Percentiles rank a stretch among this genome's conserved stretches.
Evolutionary conservation across 78 protist species (phyloP).

Genomic region (slime mould (Dictyostelium discoideum)): DNA sequence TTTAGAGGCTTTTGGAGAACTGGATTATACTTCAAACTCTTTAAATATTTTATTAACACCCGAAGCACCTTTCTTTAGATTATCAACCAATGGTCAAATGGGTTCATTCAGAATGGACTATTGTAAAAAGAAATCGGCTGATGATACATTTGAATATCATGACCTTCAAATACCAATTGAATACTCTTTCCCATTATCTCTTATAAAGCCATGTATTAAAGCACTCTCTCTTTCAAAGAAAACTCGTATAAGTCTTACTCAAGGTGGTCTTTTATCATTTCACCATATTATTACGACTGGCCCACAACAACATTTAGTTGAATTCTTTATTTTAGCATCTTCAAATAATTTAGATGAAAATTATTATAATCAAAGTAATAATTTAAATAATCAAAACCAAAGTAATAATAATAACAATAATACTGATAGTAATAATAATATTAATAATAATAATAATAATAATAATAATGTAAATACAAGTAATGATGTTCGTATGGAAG

Average conservation of each 20-base stretch:
- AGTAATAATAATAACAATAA: too few relatives aligned
- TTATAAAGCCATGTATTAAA: conserved; percentile 45
- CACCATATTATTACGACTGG: neutral
- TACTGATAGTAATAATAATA: too few relatives aligned
- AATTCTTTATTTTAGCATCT: conserved; percentile 2
- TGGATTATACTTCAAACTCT: conserved; percentile 13
- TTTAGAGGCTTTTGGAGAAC: conserved; percentile 65
- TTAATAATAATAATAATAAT: too few relatives aligned
- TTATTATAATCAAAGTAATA: neutral
- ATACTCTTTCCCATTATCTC: neutral
- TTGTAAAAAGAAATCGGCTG: neutral
- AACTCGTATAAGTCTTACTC: conserved; percentile 5
- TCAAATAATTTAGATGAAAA: neutral
- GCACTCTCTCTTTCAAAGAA: conserved; percentile 26
- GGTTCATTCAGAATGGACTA: conserved; percentile 46
- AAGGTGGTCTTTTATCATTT: conserved; percentile 13
- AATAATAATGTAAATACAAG: neutral
- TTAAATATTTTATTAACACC: conserved; percentile 31
- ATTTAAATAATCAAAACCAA: too few relatives aligned
- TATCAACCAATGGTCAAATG: conserved; percentile 33
- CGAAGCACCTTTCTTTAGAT: conserved; percentile 19
- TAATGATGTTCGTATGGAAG: neutral
- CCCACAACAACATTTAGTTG: neutral
- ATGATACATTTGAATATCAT: conserved; percentile 13
- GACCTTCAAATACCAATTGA: neutral